Evolutionary conservation across 768 basidiomycete species (phyloP), one percentile per base, ranked within the genome.

Genomic region (Pholiota conissans): DNA sequence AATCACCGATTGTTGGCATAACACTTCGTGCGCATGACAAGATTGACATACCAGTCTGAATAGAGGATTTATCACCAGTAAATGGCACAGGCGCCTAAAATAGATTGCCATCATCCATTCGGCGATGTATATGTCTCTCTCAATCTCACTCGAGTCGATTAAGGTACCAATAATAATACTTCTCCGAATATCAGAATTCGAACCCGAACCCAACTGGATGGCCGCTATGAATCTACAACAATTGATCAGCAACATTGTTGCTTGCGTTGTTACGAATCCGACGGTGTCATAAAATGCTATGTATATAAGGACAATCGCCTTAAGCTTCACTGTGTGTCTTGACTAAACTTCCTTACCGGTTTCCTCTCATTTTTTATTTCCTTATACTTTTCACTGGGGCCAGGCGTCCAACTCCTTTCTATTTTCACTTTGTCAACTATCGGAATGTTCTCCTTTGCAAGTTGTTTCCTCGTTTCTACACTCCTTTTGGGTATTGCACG

Each of bases 401-500:
- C 65, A 39, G 60, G 62, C 39, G 57, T 62, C 59, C 61, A 53
- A 29, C 45, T 49, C n/a, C 58, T 48, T 40, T 39, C 34, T 26
- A 16, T 16, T 46, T 58, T 22, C n/a, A 53, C 9, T 34, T 29
- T 16, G 13, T 20, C 59, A 52, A 61, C 47, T 22, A 62, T 59
- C 57, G 61, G 34, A 30, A 51, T 50, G 40, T 37, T 48, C 16
- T 49, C 27, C 11, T 16, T 56, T 48, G 55, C 50, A 22, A 28
- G 59, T 30, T 45, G 52, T 46, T 7, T 61, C 32, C 1, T 65
- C 48, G 56, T 75, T 63, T 62, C 62, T 40, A 51, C 66, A 28
- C 52, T 71, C 55, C 63, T 74, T 61, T 59, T 72, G 42, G 60
- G 63, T 27, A 52, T 69, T 35, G 72, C 71, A 11, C 61, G 67